Conservation (phyloP, 2,329 filamentous ascomycete genomes). For the Arachnopeziza araneosa region DNA sequence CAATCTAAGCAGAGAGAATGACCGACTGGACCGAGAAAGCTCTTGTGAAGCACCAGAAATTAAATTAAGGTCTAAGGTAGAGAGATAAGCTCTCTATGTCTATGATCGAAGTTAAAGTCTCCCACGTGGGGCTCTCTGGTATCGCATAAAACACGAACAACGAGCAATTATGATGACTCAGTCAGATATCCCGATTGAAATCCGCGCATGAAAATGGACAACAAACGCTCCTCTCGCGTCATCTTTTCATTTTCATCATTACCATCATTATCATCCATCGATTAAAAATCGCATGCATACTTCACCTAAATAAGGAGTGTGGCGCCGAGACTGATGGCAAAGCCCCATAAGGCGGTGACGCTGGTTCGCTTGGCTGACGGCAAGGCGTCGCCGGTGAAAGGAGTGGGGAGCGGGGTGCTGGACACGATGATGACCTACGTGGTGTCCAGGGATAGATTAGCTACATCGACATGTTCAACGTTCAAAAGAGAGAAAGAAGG, state of each 20-base stretch:
- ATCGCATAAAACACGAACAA: not conserved
- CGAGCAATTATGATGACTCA: not conserved
- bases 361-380: not conserved
- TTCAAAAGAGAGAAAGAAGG: not conserved
- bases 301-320: not conserved
- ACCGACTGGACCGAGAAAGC: no score
- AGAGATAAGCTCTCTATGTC: not conserved
- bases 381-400: not conserved
- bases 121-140: not conserved
- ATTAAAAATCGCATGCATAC: not conserved
- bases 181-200: not conserved
- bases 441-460: not conserved
- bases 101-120: not conserved
- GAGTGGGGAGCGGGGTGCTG: not conserved
- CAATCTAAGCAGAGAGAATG: no score
- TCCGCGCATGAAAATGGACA: not conserved
- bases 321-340: not conserved
- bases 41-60: not conserved
- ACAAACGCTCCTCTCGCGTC: not conserved
- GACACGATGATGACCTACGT: not conserved
- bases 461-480: not conserved
- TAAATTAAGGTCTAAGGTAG: not conserved
- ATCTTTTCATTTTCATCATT: not conserved
- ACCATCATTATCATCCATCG: not conserved
- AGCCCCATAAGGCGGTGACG: not conserved